phyloP scores from a whole-genome alignment of 108 stramenopile genomes.

The Fragilaria crotonensis region DNA sequence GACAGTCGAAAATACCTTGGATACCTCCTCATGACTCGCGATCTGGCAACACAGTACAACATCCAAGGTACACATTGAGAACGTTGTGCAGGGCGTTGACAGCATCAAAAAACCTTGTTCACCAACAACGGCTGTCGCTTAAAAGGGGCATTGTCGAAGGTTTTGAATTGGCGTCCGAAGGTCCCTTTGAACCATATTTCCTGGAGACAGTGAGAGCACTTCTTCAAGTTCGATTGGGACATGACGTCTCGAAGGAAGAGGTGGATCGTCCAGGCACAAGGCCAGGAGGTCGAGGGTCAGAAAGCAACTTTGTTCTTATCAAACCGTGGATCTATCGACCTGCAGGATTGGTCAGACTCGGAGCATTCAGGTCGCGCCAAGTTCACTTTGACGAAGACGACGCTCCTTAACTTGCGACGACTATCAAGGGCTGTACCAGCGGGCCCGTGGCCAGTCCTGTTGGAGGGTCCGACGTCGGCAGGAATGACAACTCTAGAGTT shows the following conservation, averaged over 20 bases:
- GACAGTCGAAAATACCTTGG: conserved; percentile 61
- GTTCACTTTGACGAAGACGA: conserved; percentile 90
- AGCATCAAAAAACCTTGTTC: conserved; percentile 68
- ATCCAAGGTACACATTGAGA: conserved; percentile 92
- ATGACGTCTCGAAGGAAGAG: conserved; percentile 52
- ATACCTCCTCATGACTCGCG: conserved; percentile 68
- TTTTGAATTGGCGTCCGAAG: conserved; percentile 88
- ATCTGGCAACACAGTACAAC: conserved; percentile 79
- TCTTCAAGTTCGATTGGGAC: conserved; percentile 37
- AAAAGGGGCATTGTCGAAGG: conserved; percentile 89
- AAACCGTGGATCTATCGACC: conserved; percentile 81
- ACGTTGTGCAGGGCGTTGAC: conserved; percentile 90
- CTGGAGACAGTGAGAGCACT: conserved; percentile 44
- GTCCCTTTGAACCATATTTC: conserved; percentile 56
- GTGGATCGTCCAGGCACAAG: conserved; percentile 75
- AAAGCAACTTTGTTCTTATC: conserved; percentile 61
- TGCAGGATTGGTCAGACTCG: conserved; percentile 72
- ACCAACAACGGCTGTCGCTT: conserved; percentile 55
- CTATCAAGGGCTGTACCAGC: conserved; percentile 88
- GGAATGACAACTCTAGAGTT: conserved; percentile 97
- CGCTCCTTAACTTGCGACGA: conserved; percentile 62
- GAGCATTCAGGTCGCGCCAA: conserved; percentile 39
- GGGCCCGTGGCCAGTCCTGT: conserved; percentile 93
- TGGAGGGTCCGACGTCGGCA: conserved; percentile 97
- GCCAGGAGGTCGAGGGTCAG: conserved; percentile 49